Percentiles rank a stretch among this genome's conserved stretches.
Evolutionary conservation across 495 filamentous ascomycete species (phyloP).

Genomic region (Ascodesmis nigricans): DNA sequence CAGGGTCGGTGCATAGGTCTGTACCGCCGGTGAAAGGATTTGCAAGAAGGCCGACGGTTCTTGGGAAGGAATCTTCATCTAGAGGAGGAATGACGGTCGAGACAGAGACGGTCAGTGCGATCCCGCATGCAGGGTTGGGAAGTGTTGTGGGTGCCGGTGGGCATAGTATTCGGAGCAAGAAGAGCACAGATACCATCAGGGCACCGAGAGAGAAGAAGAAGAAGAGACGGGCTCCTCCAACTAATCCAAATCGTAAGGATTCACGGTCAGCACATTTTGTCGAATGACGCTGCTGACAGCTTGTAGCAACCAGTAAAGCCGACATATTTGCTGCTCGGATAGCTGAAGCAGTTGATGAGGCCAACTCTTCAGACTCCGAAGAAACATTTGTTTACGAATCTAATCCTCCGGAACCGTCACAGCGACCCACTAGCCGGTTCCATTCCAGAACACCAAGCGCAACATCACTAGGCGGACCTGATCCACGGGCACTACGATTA

Average conservation of each 20-base stretch:
- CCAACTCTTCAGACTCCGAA: conserved; percentile 86
- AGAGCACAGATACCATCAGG: conserved; percentile 79
- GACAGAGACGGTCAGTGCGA: conserved; percentile 83
- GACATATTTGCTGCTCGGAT: conserved; percentile 96
- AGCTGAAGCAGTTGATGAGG: conserved; percentile 77
- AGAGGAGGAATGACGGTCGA: conserved; percentile 85
- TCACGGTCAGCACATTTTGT: conserved; percentile 4
- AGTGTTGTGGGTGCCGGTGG: conserved; percentile 42
- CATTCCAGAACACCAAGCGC: conserved; percentile 91
- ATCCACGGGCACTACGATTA: conserved; percentile 40
- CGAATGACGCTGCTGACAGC: not conserved
- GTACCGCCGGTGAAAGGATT: conserved; percentile 25
- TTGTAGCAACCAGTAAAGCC: conserved; percentile 70
- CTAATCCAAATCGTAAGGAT: conserved; percentile 29
- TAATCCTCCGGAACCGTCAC: conserved; percentile 62
- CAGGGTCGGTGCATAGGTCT: conserved; percentile 18
- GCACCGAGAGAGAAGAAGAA: conserved; percentile 71
- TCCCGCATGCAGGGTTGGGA: conserved; percentile 67
- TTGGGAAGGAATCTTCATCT: conserved; percentile 41
- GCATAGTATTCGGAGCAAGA: conserved; percentile 58
- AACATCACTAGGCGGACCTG: conserved; percentile 66
- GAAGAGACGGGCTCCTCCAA: conserved; percentile 51
- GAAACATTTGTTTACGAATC: conserved; percentile 99
- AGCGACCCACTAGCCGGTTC: conserved; percentile 49
- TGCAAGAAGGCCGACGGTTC: conserved; percentile 31